These are phyloP conservation scores for Tilletia setariae DNA, from an alignment of 1,284 basidiomycete genomes.

Conservation along the genomic window DNA sequence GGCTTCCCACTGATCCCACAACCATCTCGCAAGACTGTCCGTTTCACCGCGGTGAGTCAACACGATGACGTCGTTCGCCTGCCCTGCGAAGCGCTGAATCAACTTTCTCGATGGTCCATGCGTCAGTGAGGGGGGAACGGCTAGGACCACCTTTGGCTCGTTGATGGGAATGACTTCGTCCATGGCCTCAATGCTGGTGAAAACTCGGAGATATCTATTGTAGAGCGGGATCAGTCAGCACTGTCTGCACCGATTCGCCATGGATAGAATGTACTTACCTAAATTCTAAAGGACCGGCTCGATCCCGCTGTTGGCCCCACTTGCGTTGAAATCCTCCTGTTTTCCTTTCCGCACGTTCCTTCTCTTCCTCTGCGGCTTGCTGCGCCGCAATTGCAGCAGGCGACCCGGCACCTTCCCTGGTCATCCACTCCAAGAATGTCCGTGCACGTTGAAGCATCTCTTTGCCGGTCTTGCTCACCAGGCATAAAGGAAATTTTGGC, in stretches of 20 bases:
- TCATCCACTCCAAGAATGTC: conserved; percentile 99
- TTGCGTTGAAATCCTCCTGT: not conserved
- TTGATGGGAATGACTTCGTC: conserved; percentile 72
- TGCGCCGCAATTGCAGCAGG: conserved; percentile 2
- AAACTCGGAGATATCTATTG: conserved; percentile 80
- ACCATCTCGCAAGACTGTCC: conserved; percentile 70
- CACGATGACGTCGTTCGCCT: conserved; percentile 55
- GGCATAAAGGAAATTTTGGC: conserved; percentile 64
- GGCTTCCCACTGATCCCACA: conserved; percentile 83
- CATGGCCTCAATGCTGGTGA: conserved; percentile 74
- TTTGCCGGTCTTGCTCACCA: conserved; percentile 81
- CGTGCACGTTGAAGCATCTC: conserved; percentile 93
- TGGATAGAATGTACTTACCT: conserved; percentile 13
- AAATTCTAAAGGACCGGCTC: conserved; percentile 17
- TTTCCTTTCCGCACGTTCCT: conserved; percentile 7
- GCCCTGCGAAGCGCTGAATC: conserved; percentile 81
- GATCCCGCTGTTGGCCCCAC: conserved; percentile 7
- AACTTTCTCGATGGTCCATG: conserved; percentile 84
- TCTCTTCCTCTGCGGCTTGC: conserved; percentile 26
- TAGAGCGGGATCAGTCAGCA: conserved; percentile 4
- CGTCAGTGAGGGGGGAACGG: conserved; percentile 84
- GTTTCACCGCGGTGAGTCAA: conserved; percentile 63
- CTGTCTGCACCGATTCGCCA: not conserved
- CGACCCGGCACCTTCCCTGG: conserved; percentile 69
- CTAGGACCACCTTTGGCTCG: conserved; percentile 80